Percentiles rank a stretch among this genome's conserved stretches.
phyloP scores from a whole-genome alignment of 139 green algal species.

The Yamagishiella unicocca region DNA sequence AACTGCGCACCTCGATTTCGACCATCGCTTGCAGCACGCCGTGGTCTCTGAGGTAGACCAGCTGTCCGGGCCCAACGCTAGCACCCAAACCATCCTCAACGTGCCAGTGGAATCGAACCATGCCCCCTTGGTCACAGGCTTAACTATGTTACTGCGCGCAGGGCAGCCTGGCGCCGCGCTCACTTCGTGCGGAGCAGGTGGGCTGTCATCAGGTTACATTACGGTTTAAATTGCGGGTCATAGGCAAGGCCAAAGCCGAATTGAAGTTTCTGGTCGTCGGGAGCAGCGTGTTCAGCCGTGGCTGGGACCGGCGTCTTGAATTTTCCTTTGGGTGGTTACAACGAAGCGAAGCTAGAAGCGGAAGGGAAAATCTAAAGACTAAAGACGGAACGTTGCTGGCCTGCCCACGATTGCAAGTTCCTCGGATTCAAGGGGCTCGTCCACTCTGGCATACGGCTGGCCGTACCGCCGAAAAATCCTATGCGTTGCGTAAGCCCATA shows the following conservation, averaged over 20 bases:
- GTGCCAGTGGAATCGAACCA: constrained; percentile 79
- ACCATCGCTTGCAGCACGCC: constrained; percentile 65
- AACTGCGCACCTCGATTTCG: constrained; percentile 71
- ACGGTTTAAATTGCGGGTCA: background rate
- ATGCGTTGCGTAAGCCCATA: no score
- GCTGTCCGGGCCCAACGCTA: constrained; percentile 55
- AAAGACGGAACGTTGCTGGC: no score
- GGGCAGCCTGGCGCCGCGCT: background rate
- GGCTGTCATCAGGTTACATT: background rate
- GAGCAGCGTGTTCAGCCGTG: background rate
- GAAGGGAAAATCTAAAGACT: no score
- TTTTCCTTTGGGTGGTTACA: no score
- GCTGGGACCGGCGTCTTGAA: no score
- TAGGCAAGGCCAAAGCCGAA: background rate
- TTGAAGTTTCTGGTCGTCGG: background rate
- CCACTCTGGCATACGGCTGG: no score
- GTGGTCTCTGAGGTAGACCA: constrained; percentile 53
- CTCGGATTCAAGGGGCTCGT: no score
- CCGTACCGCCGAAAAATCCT: no score
- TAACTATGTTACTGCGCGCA: background rate
- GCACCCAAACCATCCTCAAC: constrained; percentile 70
- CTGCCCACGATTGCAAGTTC: no score
- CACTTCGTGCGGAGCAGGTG: background rate
- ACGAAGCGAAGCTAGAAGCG: no score
- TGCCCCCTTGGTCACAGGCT: constrained; percentile 1